These are phyloP conservation scores for Linum trigynum DNA, from an alignment of 345 rosid genomes.

Conservation along the genomic window DNA sequence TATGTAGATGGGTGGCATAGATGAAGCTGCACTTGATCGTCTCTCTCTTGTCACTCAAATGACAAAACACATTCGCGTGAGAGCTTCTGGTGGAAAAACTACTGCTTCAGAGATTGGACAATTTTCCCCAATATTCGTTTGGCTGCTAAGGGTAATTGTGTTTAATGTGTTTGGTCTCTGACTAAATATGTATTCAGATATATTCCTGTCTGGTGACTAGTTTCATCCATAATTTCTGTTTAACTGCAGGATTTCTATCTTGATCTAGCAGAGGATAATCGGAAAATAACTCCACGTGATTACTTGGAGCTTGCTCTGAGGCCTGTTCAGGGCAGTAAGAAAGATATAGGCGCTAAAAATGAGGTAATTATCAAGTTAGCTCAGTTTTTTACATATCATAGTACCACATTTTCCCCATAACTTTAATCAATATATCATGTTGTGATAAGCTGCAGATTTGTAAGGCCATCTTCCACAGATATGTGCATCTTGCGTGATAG, in stretches of 20 bases:
- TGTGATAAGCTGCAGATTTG: neutral
- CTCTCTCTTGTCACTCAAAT: slow-evolving; percentile 95
- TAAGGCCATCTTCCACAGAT: neutral
- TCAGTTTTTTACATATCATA: neutral
- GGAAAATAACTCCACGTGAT: slow-evolving; percentile 85
- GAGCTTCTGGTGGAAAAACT: slow-evolving; percentile 73
- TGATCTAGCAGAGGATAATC: slow-evolving; percentile 75
- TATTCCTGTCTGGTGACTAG: neutral
- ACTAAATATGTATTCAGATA: neutral
- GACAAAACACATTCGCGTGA: slow-evolving; percentile 94
- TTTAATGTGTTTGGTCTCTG: neutral
- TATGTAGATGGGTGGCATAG: slow-evolving; percentile 88
- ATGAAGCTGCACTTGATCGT: slow-evolving; percentile 90
- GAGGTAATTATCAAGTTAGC: slow-evolving; percentile 46
- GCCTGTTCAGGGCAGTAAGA: slow-evolving; percentile 73
- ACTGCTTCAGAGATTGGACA: slow-evolving; percentile 83
- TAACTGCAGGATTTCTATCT: slow-evolving; percentile 77
- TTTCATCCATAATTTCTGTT: slow-evolving; percentile 1
- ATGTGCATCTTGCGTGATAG: neutral
- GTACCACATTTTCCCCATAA: neutral
- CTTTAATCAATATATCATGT: neutral
- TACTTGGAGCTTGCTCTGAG: slow-evolving; percentile 87
- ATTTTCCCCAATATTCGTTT: slow-evolving; percentile 93
- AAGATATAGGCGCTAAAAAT: slow-evolving; percentile 77
- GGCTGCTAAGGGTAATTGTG: slow-evolving; percentile 83